Percentiles rank a stretch among this genome's conserved stretches.
phyloP scores from a whole-genome alignment of 106 monocot species.

The Acorus gramineus region DNA sequence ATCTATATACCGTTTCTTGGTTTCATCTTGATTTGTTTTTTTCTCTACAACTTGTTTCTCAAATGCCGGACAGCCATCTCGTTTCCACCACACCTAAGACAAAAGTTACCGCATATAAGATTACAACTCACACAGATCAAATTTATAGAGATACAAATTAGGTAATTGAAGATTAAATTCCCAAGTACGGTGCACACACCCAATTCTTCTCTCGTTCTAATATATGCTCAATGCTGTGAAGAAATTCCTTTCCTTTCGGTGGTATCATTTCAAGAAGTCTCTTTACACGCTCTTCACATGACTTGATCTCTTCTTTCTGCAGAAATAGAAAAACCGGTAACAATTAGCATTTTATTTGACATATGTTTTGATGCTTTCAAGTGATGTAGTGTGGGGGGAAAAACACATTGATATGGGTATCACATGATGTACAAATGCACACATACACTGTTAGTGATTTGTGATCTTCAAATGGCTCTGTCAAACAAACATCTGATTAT shows the following conservation, averaged over 20 bases:
- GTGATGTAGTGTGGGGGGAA: too few relatives aligned
- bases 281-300: slow-evolving; percentile 86
- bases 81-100: slow-evolving; percentile 94
- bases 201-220: slow-evolving; percentile 95
- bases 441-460: too few relatives aligned
- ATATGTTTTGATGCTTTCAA: too few relatives aligned
- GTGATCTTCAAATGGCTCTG: too few relatives aligned
- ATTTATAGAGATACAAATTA: not conserved
- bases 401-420: too few relatives aligned
- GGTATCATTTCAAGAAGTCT: slow-evolving; percentile 80
- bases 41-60: slow-evolving; percentile 65
- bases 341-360: too few relatives aligned
- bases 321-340: not conserved
- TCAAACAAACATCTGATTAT: too few relatives aligned
- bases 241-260: slow-evolving; percentile 95
- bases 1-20: slow-evolving; percentile 62
- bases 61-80: slow-evolving; percentile 89
- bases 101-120: not conserved
- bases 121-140: not conserved
- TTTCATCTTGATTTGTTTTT: slow-evolving; percentile 55
- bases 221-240: slow-evolving; percentile 89
- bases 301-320: slow-evolving; percentile 88
- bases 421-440: too few relatives aligned
- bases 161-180: not conserved
- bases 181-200: slow-evolving; percentile 21